Conservation (phyloP, 73 alveolate genomes). For the Symbiodinium natans region DNA sequence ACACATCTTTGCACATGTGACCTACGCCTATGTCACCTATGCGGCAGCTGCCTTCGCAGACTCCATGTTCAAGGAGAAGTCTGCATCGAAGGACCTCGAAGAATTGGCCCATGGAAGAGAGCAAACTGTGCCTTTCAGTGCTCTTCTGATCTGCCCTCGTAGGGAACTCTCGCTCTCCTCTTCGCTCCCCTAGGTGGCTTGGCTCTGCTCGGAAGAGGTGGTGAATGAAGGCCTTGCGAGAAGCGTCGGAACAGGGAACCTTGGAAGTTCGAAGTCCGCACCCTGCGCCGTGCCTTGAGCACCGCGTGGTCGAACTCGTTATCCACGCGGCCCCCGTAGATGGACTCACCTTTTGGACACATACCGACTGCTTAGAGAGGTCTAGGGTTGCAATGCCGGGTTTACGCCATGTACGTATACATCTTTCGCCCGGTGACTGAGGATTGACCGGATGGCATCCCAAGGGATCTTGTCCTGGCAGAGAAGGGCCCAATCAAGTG, state of each 20-base stretch:
- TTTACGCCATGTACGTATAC: not conserved
- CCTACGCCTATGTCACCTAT: too few species aligned
- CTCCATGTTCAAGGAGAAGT: constrained; percentile 83
- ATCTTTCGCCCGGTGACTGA: constrained; percentile 39
- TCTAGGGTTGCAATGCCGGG: not conserved
- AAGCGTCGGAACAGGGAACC: constrained; percentile 95
- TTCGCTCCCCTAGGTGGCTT: too few species aligned
- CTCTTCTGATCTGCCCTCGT: too few species aligned
- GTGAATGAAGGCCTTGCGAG: constrained; percentile 95
- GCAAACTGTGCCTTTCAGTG: not conserved
- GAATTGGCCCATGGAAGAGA: not conserved
- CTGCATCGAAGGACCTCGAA: constrained; percentile 50
- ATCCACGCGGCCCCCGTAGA: constrained; percentile 99
- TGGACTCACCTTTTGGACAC: constrained; percentile 95
- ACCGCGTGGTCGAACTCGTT: constrained; percentile 99
- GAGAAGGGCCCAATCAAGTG: constrained; percentile 87
- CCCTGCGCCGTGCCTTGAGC: constrained; percentile 49
- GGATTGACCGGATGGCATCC: constrained; percentile 99
- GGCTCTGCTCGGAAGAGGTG: constrained; percentile 95
- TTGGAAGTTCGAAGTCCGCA: constrained; percentile 76
- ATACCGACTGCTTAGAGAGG: not conserved
- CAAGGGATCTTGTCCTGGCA: constrained; percentile 99
- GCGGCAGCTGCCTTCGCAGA: constrained; percentile 24
- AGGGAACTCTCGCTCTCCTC: too few species aligned
- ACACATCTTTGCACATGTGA: too few species aligned